Evolutionary conservation across 495 filamentous ascomycete genomes (phyloP).

Genomic region (Letharia lupina): DNA sequence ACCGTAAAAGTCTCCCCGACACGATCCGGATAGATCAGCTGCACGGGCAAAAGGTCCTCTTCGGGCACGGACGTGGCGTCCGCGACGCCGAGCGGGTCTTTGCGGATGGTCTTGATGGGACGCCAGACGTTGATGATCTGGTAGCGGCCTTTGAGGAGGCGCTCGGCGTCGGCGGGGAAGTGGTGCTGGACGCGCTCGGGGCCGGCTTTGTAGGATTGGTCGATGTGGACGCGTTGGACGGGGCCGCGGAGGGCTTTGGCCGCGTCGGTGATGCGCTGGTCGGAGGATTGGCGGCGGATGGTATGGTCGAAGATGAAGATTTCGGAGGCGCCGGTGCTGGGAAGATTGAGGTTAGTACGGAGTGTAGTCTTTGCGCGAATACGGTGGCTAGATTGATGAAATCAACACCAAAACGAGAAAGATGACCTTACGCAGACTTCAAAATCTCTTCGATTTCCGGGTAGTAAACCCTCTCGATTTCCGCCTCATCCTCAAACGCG

Average conservation of each 20-base stretch:
- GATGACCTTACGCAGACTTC: slow-evolving; percentile 43
- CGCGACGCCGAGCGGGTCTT: slow-evolving; percentile 56
- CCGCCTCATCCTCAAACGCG: slow-evolving; percentile 53
- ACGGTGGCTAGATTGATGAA: neutral
- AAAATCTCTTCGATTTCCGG: slow-evolving; percentile 58
- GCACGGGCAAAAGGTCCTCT: slow-evolving; percentile 38
- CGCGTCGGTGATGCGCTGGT: slow-evolving; percentile 24
- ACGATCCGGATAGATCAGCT: slow-evolving; percentile 44
- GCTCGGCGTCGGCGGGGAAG: slow-evolving; percentile 52
- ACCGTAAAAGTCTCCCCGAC: slow-evolving; percentile 42
- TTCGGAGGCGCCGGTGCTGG: slow-evolving; percentile 44
- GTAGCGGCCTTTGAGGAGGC: slow-evolving; percentile 53
- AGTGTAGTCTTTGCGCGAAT: slow-evolving; percentile 1
- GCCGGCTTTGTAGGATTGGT: slow-evolving; percentile 57
- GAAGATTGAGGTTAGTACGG: slow-evolving; percentile 4
- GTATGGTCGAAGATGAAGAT: slow-evolving; percentile 73
- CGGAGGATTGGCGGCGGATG: slow-evolving; percentile 47
- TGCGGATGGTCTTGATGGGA: slow-evolving; percentile 54
- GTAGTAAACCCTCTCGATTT: slow-evolving; percentile 59
- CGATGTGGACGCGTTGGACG: slow-evolving; percentile 61
- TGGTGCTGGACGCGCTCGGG: slow-evolving; percentile 50
- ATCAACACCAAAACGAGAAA: neutral
- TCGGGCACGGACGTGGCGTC: slow-evolving; percentile 43
- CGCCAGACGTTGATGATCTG: slow-evolving; percentile 80
- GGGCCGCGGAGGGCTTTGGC: slow-evolving; percentile 45